These are phyloP conservation scores for Noccaea bulbosa DNA, from an alignment of 345 rosid species.

Conservation along the genomic window DNA sequence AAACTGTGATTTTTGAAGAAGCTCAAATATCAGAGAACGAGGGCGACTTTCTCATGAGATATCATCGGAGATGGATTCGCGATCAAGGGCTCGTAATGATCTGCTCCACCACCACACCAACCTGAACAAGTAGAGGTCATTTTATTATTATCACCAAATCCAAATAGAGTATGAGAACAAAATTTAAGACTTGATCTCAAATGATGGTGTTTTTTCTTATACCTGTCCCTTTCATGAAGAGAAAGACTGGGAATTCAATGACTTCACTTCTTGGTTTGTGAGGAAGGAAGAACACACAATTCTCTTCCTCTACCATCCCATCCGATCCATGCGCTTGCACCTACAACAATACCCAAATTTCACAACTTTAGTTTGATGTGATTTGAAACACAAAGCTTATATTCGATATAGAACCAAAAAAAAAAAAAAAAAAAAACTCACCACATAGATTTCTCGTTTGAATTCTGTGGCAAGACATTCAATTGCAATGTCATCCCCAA, in stretches of 20 bases:
- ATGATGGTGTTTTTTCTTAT: neutral
- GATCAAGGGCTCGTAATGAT: conserved; percentile 92
- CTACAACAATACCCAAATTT: conserved; percentile 42
- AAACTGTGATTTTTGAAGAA: conserved; percentile 36
- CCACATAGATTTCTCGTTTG: conserved; percentile 90
- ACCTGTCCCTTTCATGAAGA: conserved; percentile 99
- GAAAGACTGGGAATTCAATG: conserved; percentile 76
- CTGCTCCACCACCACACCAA: conserved; percentile 99
- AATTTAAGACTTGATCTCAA: neutral
- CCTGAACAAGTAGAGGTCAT: conserved; percentile 47
- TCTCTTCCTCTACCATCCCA: conserved; percentile 94
- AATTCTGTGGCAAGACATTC: conserved; percentile 97
- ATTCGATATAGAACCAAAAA: neutral
- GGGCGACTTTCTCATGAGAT: conserved; percentile 87
- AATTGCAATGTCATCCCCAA: conserved; percentile 98
- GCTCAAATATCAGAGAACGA: conserved; percentile 57
- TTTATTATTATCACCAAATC: neutral
- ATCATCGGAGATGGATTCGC: conserved; percentile 71
- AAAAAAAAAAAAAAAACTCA: conserved; percentile 34
- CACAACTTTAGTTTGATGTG: conserved; percentile 12
- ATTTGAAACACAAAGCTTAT: neutral
- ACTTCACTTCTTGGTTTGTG: conserved; percentile 90
- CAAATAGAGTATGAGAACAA: neutral
- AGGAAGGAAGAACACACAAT: conserved; percentile 95
- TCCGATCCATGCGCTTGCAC: conserved; percentile 99